Conservation (phyloP, 140 eudicot species). For the Stevia rebaudiana region DNA sequence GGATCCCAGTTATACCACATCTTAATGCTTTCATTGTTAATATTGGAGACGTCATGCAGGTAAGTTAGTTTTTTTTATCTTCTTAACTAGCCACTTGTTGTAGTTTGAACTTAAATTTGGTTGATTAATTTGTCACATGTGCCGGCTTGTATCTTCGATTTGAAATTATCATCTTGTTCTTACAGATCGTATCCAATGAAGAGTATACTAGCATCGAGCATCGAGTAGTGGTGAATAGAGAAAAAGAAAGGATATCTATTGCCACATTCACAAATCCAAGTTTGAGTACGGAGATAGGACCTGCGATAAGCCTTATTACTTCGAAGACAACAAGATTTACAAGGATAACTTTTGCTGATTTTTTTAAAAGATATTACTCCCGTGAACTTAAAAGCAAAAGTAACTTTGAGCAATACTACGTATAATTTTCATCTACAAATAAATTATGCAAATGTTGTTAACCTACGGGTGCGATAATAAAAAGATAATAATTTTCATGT, state of each 20-base stretch:
- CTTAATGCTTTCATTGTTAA: constrained; percentile 22
- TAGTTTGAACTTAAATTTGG: too few relatives aligned
- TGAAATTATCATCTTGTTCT: background rate
- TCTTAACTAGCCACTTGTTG: too few relatives aligned
- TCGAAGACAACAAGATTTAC: constrained; percentile 10
- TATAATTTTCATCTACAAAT: background rate
- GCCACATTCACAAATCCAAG: constrained; percentile 9
- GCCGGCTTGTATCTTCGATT: background rate
- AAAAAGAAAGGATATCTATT: constrained; percentile 18
- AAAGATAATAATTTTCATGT: too few relatives aligned
- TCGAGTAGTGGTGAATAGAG: constrained; percentile 12
- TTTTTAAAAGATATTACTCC: background rate
- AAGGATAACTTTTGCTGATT: background rate
- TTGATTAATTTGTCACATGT: background rate
- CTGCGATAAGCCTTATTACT: constrained; percentile 8
- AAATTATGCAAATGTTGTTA: too few relatives aligned
- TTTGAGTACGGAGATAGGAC: constrained; percentile 7
- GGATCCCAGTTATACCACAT: constrained; percentile 25
- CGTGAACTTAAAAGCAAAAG: constrained; percentile 6
- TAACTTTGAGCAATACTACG: constrained; percentile 7
- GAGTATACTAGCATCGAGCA: constrained; percentile 17
- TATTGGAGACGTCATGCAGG: constrained; percentile 21
- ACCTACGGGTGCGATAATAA: too few relatives aligned
- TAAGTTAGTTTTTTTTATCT: background rate
- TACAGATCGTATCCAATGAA: constrained; percentile 3